Evolutionary conservation across 352 stramenopile species (phyloP).

Genomic region (Aphanomyces stellatus): DNA sequence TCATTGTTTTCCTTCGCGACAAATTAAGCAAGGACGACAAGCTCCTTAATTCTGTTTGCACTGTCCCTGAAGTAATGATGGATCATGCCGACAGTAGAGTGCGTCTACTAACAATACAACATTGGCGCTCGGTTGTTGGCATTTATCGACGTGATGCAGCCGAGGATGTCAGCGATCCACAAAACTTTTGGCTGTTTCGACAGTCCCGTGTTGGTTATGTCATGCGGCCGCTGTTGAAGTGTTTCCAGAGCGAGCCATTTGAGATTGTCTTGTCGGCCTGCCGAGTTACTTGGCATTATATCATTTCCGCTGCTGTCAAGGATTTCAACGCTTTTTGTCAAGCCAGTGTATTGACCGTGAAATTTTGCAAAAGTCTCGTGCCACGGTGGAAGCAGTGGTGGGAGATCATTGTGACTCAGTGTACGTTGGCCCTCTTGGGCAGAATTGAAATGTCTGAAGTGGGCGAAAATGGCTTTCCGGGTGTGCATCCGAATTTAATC

Average conservation of each 20-base stretch:
- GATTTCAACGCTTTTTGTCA: constrained; percentile 3
- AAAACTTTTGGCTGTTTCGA: not conserved
- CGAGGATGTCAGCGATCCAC: not conserved
- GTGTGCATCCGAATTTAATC: not conserved
- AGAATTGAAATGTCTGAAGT: not conserved
- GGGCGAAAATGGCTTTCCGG: not conserved
- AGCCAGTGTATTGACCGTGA: not conserved
- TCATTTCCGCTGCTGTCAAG: not conserved
- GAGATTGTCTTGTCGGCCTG: constrained; percentile 3
- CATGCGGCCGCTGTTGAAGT: not conserved
- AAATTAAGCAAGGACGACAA: not conserved
- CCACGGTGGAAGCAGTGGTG: constrained; percentile 9
- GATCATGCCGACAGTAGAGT: not conserved
- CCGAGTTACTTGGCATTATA: not conserved
- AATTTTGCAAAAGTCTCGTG: not conserved
- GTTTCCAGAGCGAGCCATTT: constrained; percentile 1
- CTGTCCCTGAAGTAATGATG: constrained; percentile 3
- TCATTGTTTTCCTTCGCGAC: not conserved
- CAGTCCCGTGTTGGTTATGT: not conserved
- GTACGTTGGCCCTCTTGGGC: not conserved
- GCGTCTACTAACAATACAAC: not conserved
- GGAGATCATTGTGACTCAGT: constrained; percentile 1
- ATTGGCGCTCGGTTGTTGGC: constrained; percentile 6
- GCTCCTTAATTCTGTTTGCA: not conserved
- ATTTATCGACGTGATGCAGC: not conserved